phyloP scores from a whole-genome alignment of 257 asterid genomes.

The Penstemon davidsonii region DNA sequence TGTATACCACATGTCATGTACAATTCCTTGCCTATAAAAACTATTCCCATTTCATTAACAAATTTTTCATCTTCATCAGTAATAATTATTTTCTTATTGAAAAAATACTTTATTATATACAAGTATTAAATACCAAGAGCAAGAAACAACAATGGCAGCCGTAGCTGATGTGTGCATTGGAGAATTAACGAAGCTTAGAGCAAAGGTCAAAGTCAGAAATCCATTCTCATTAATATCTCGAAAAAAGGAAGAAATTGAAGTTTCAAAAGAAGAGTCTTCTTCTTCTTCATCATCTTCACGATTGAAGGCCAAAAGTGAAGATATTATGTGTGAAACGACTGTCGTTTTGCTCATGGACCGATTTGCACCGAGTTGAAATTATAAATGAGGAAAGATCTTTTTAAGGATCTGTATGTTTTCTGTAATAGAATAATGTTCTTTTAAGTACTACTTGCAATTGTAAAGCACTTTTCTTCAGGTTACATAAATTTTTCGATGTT shows the following conservation, averaged over 20 bases:
- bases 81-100: background rate
- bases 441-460: background rate
- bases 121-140: background rate
- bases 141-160: slow-evolving; percentile 46
- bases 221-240: slow-evolving; percentile 33
- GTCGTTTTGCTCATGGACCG: slow-evolving; percentile 72
- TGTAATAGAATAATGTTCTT: background rate
- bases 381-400: background rate
- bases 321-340: slow-evolving; percentile 51
- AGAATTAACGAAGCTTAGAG: slow-evolving; percentile 54
- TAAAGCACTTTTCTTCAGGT: background rate
- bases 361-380: slow-evolving; percentile 59
- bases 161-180: slow-evolving; percentile 57
- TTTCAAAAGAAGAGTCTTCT: slow-evolving; percentile 25
- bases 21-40: slow-evolving; percentile 26
- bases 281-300: slow-evolving; percentile 31
- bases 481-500: background rate
- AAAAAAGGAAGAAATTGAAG: slow-evolving; percentile 35
- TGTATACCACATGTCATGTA: slow-evolving; percentile 20
- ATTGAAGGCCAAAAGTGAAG: slow-evolving; percentile 31
- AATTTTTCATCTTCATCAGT: slow-evolving; percentile 20
- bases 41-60: background rate
- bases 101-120: background rate
- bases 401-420: background rate
- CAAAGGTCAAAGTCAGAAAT: slow-evolving; percentile 47